Percentiles rank a stretch among this genome's conserved stretches.
Evolutionary conservation across 2,329 filamentous ascomycete species (phyloP).

Genomic region (Stemphylium beticola): DNA sequence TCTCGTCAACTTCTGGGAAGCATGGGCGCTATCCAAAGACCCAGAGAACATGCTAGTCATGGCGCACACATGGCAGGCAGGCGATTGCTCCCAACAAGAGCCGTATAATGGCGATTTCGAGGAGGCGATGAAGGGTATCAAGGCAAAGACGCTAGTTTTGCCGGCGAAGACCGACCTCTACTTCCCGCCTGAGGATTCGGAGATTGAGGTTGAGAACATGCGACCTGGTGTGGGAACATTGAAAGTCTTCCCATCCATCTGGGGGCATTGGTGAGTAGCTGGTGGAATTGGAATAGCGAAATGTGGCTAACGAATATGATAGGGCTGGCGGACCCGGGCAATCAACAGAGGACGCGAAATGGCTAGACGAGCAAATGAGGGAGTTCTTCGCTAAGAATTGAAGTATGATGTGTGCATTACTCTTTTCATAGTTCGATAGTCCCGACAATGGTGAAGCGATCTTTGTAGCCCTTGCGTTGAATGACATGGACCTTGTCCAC

Average conservation of each 20-base stretch:
- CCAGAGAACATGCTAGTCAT: constrained; percentile 77
- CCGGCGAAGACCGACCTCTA: constrained; percentile 78
- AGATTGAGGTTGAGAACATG: constrained; percentile 73
- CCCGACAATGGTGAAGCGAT: constrained; percentile 33
- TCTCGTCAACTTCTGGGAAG: constrained; percentile 77
- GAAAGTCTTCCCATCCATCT: constrained; percentile 64
- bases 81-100: constrained; percentile 71
- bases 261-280: constrained; percentile 64
- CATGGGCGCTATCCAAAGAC: constrained; percentile 74
- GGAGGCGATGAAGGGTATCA: constrained; percentile 68
- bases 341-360: constrained; percentile 73
- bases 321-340: constrained; percentile 75
- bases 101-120: constrained; percentile 72
- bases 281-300: neutral
- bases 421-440: constrained; percentile 17
- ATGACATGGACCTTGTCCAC: constrained; percentile 38
- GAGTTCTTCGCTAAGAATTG: constrained; percentile 55
- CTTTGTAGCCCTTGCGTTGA: constrained; percentile 31
- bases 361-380: constrained; percentile 69
- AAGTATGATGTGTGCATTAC: neutral
- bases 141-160: constrained; percentile 73
- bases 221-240: constrained; percentile 63
- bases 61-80: constrained; percentile 80
- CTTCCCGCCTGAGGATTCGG: constrained; percentile 81
- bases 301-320: constrained; percentile 13